Conservation (phyloP, 805 yeast species). For the Saccharomycopsis sp. region DNA sequence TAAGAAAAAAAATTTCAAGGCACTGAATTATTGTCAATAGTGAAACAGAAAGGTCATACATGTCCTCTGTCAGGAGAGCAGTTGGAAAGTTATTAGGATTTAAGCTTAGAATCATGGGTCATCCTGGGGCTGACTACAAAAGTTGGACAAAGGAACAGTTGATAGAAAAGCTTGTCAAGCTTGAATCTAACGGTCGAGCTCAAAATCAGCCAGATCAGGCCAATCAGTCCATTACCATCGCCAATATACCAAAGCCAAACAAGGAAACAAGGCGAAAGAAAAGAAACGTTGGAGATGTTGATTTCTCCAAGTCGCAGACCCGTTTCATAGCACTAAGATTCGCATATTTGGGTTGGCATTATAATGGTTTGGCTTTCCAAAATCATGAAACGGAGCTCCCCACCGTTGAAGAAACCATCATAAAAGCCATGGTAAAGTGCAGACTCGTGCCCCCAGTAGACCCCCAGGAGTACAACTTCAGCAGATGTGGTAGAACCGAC, state of each 20-base stretch:
- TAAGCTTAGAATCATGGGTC: background rate
- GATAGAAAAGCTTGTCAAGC: conserved; percentile 8
- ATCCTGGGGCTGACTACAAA: conserved; percentile 4
- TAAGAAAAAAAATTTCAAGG: too few species aligned
- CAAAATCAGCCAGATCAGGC: too few species aligned
- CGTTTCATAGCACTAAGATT: conserved; percentile 74
- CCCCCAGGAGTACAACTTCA: conserved; percentile 57
- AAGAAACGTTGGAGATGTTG: conserved; percentile 38
- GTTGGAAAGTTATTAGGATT: too few species aligned
- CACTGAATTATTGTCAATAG: too few species aligned
- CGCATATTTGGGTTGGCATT: conserved; percentile 90
- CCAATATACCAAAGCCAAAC: background rate
- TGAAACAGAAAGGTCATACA: too few species aligned
- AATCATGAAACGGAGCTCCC: conserved; percentile 67
- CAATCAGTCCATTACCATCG: too few species aligned
- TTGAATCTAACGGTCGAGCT: background rate
- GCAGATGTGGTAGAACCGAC: conserved; percentile 50
- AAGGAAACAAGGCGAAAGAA: conserved; percentile 12
- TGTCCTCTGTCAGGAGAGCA: too few species aligned
- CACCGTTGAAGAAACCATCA: conserved; percentile 72
- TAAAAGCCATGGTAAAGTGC: conserved; percentile 63
- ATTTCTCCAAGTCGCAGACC: conserved; percentile 51
- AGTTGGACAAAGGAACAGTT: conserved; percentile 12
- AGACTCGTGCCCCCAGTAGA: conserved; percentile 53
- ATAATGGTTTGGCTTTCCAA: conserved; percentile 84